Percentiles rank a stretch among this genome's conserved stretches.
Evolutionary conservation across 352 stramenopile species (phyloP).

Genomic region (Achlya hypogyna): DNA sequence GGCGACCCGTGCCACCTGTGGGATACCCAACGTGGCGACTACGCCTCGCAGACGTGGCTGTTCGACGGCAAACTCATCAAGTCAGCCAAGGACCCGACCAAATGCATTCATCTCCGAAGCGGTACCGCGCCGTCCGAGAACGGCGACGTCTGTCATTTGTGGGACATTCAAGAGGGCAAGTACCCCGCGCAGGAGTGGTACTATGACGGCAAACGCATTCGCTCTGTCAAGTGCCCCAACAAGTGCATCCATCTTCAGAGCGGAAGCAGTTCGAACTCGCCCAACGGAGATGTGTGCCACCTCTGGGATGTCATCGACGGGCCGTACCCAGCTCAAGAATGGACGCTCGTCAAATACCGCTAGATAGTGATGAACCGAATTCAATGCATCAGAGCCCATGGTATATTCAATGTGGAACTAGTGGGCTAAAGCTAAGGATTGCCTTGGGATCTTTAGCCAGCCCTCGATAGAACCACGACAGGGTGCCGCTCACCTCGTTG

Average conservation of each 20-base stretch:
- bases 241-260: constrained; percentile 2
- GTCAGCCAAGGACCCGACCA: background rate
- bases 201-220: background rate
- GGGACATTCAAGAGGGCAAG: background rate
- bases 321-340: background rate
- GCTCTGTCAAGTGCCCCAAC: background rate
- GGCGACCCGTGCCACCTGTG: background rate
- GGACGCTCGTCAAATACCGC: background rate
- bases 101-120: background rate
- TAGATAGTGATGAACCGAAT: too few species aligned
- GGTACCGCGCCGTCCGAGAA: background rate
- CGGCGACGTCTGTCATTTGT: background rate
- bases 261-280: background rate
- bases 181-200: background rate
- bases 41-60: background rate
- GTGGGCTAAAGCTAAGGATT: too few species aligned
- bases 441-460: too few species aligned
- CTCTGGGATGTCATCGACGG: background rate
- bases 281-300: background rate
- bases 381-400: too few species aligned
- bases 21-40: background rate
- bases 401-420: too few species aligned
- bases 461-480: too few species aligned
- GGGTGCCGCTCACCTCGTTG: too few species aligned
- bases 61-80: background rate